Evolutionary conservation across 192 early-diverging fungal species (phyloP).

Genomic region (Podila horticola): DNA sequence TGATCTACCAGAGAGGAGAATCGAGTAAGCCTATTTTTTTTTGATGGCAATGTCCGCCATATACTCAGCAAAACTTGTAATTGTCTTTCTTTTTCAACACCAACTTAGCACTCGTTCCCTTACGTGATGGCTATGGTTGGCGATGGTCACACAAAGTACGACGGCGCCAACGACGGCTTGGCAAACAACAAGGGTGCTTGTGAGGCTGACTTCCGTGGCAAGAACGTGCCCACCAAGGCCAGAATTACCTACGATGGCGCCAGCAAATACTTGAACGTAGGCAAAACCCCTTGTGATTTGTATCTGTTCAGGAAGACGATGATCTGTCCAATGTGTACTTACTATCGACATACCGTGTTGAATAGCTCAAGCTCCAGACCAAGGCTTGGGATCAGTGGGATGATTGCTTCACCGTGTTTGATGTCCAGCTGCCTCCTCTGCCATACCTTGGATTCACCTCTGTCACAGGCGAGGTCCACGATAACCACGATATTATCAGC

Average conservation of each 20-base stretch:
- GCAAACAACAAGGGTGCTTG: slow-evolving; percentile 70
- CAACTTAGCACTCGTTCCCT: slow-evolving; percentile 74
- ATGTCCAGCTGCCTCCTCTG: slow-evolving; percentile 78
- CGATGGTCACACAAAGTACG: slow-evolving; percentile 88
- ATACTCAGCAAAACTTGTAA: not conserved
- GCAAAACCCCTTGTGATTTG: not conserved
- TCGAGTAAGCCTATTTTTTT: not conserved
- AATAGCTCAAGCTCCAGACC: slow-evolving; percentile 59
- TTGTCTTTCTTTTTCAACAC: not conserved
- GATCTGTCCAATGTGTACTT: too few relatives aligned
- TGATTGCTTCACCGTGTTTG: slow-evolving; percentile 85
- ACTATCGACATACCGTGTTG: not conserved
- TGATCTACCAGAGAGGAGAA: not conserved
- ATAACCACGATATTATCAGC: slow-evolving; percentile 66
- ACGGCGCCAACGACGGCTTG: slow-evolving; percentile 82
- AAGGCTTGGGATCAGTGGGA: slow-evolving; percentile 75
- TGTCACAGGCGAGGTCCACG: slow-evolving; percentile 90
- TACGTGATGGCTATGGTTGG: slow-evolving; percentile 94
- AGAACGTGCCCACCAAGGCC: slow-evolving; percentile 67
- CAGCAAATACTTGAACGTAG: slow-evolving; percentile 21
- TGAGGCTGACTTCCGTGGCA: slow-evolving; percentile 82
- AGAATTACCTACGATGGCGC: slow-evolving; percentile 81
- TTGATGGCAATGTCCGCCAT: not conserved
- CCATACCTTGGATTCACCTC: slow-evolving; percentile 94
- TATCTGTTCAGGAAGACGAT: not conserved